These are phyloP conservation scores for Nectriaceae sp. DNA, from an alignment of 2,329 filamentous ascomycete genomes.

Conservation along the genomic window DNA sequence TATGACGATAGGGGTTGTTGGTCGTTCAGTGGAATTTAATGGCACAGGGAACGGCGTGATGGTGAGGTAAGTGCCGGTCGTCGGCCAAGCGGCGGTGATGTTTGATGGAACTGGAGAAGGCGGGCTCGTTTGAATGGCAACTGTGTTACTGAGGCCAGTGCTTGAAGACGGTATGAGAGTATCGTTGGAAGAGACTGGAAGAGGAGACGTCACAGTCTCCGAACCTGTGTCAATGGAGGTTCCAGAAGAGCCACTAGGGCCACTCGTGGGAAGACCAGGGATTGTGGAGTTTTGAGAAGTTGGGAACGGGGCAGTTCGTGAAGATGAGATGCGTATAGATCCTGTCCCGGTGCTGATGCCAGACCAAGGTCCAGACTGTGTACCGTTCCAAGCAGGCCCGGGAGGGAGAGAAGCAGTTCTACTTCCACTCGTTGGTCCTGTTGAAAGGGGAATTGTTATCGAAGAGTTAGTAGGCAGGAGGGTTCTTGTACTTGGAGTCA, in stretches of 20 bases:
- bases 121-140: constrained; percentile 6
- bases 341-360: constrained; percentile 1
- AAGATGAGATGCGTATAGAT: constrained; percentile 1
- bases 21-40: neutral
- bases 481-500: constrained; percentile 8
- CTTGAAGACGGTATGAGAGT: constrained; percentile 2
- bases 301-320: constrained; percentile 7
- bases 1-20: no score
- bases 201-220: constrained; percentile 9
- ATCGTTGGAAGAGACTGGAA: constrained; percentile 7
- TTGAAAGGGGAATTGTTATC: neutral
- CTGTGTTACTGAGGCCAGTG: neutral
- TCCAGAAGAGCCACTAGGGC: neutral
- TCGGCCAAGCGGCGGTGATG: neutral
- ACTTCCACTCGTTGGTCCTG: neutral
- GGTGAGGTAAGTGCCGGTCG: neutral
- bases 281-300: constrained; percentile 9
- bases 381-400: constrained; percentile 6
- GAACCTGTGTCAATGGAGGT: constrained; percentile 3
- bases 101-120: neutral
- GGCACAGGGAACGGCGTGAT: neutral
- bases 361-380: constrained; percentile 6
- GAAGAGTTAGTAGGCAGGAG: constrained; percentile 9
- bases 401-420: constrained; percentile 4
- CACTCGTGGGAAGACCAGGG: constrained; percentile 1